phyloP scores from a whole-genome alignment of 2,329 filamentous ascomycete genomes.

The Salinomyces thailandicus region DNA sequence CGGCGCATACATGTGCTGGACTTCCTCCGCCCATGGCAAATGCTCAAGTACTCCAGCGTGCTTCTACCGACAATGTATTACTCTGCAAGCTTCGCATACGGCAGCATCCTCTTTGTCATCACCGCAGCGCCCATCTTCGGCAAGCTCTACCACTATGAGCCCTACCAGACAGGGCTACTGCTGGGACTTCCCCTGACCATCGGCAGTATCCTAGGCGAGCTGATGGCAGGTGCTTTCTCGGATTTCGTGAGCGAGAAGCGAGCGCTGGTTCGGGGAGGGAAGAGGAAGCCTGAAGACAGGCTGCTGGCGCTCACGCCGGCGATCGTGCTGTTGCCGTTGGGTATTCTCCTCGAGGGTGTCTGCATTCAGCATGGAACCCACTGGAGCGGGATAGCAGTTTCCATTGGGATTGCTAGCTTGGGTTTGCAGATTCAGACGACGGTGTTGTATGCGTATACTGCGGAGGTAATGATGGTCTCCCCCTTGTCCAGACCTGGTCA shows the following conservation, averaged over 20 bases:
- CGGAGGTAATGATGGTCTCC: background rate
- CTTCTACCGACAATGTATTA: conserved; percentile 3
- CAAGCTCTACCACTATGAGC: conserved; percentile 2
- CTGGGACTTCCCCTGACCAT: conserved; percentile 2
- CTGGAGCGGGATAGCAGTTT: conserved; percentile 3
- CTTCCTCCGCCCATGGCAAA: conserved; percentile 1
- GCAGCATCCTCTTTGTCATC: conserved; percentile 3
- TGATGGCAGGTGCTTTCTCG: conserved; percentile 3
- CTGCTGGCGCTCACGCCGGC: background rate
- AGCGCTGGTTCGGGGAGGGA: background rate
- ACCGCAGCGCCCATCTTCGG: conserved; percentile 1
- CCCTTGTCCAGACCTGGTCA: too few relatives aligned
- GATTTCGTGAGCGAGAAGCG: conserved; percentile 1
- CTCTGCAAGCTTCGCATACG: conserved; percentile 3
- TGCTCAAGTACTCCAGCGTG: conserved; percentile 2
- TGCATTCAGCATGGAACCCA: conserved; percentile 1
- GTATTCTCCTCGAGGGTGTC: conserved; percentile 2
- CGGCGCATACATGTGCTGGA: conserved; percentile 1
- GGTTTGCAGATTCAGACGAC: conserved; percentile 5
- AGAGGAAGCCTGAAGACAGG: conserved; percentile 1
- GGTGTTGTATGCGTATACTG: conserved; percentile 3
- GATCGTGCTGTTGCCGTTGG: conserved; percentile 1
- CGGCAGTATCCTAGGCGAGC: conserved; percentile 4
- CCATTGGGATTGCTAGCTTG: conserved; percentile 3
- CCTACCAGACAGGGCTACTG: conserved; percentile 2